These are phyloP conservation scores for Debaryomyces tyrocola DNA, from an alignment of 805 yeast species.

Conservation along the genomic window DNA sequence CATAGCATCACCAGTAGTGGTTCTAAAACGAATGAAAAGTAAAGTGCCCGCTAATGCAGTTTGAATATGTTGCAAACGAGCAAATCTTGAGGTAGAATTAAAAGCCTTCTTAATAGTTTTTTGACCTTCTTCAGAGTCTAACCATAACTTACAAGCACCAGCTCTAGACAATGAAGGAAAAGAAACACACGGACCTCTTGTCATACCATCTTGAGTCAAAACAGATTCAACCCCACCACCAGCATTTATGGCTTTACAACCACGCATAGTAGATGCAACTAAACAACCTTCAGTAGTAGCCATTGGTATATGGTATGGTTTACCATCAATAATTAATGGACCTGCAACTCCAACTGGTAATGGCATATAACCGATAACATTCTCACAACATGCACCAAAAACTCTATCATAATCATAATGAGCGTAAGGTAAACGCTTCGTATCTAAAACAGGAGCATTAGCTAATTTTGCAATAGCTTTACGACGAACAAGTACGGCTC, in stretches of 20 bases:
- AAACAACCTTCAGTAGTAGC: constrained; percentile 99
- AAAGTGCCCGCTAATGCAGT: constrained; percentile 94
- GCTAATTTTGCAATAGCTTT: constrained; percentile 84
- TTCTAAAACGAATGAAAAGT: constrained; percentile 86
- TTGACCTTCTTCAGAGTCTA: constrained; percentile 95
- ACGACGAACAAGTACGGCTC: constrained; percentile 95
- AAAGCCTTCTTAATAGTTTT: constrained; percentile 79
- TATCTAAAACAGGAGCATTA: constrained; percentile 74
- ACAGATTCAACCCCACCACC: constrained; percentile 97
- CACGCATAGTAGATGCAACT: constrained; percentile 98
- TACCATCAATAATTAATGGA: constrained; percentile 88
- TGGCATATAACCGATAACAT: constrained; percentile 95
- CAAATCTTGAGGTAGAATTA: constrained; percentile 96
- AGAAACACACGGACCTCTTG: constrained; percentile 97
- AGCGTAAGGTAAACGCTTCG: constrained; percentile 72
- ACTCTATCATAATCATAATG: constrained; percentile 93
- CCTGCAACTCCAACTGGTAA: constrained; percentile 98
- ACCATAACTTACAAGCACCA: constrained; percentile 93
- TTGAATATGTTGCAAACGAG: constrained; percentile 85
- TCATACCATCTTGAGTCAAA: constrained; percentile 95
- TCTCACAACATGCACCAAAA: constrained; percentile 98
- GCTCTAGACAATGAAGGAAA: constrained; percentile 83
- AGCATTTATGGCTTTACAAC: constrained; percentile 95
- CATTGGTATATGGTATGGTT: constrained; percentile 91
- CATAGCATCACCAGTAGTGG: constrained; percentile 99